Evolutionary conservation across 257 asterid species (phyloP).

Genomic region (Solanum etuberosum): DNA sequence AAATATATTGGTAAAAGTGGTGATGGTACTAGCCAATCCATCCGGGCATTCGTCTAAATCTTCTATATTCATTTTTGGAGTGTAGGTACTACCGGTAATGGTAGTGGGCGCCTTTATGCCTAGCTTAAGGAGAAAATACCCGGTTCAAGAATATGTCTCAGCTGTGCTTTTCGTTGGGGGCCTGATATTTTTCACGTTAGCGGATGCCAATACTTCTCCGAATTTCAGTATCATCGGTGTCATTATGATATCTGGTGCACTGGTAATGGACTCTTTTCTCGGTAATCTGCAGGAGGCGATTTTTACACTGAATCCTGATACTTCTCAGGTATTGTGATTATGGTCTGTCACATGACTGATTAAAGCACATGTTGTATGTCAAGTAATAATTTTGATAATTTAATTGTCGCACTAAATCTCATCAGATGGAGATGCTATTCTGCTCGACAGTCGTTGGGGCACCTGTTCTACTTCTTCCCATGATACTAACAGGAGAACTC

Average conservation of each 20-base stretch:
- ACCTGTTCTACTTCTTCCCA: constrained; percentile 67
- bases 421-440: constrained; percentile 78
- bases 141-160: constrained; percentile 64
- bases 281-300: constrained; percentile 93
- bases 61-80: constrained; percentile 5
- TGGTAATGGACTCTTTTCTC: constrained; percentile 80
- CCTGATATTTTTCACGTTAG: constrained; percentile 69
- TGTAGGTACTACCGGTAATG: constrained; percentile 85
- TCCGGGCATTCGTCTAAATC: not conserved
- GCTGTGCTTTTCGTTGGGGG: constrained; percentile 70
- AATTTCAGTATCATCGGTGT: constrained; percentile 73
- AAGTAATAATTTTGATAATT: not conserved
- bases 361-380: not conserved
- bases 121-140: constrained; percentile 85
- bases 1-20: not conserved
- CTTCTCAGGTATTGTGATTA: constrained; percentile 56
- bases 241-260: constrained; percentile 70
- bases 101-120: constrained; percentile 94
- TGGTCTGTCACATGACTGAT: not conserved
- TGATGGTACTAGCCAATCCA: not conserved
- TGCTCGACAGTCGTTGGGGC: constrained; percentile 78
- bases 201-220: constrained; percentile 83
- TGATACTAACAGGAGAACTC: constrained; percentile 74
- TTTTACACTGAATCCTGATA: constrained; percentile 74
- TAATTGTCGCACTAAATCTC: not conserved